These are phyloP conservation scores for Claviceps maximensis DNA, from an alignment of 2,329 filamentous ascomycete species.

Conservation along the genomic window DNA sequence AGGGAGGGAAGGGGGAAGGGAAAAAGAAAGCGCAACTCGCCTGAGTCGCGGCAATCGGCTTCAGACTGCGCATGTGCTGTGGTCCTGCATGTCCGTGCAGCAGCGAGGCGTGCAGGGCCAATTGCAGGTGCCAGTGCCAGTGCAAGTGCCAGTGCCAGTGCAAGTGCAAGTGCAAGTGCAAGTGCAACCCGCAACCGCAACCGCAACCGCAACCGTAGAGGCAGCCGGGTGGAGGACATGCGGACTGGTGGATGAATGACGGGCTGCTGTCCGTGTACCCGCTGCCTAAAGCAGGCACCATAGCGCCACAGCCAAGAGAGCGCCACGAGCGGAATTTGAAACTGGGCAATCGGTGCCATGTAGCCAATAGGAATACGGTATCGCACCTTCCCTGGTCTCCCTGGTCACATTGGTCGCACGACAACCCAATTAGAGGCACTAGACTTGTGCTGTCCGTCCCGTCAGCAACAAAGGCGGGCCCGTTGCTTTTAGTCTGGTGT, in stretches of 20 bases:
- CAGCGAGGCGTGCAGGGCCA: not conserved
- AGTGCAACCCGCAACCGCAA: too few species aligned
- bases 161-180: not conserved
- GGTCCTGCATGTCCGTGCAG: not conserved
- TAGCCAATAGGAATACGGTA: not conserved
- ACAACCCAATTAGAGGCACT: not conserved
- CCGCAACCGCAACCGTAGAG: not conserved
- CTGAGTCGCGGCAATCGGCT: too few species aligned
- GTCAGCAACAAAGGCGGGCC: too few species aligned
- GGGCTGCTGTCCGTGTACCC: not conserved
- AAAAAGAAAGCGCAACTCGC: not conserved
- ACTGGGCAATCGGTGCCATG: not conserved
- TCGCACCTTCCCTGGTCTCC: not conserved
- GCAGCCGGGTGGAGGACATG: not conserved
- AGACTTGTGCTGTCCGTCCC: not conserved
- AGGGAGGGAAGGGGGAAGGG: not conserved
- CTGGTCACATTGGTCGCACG: not conserved
- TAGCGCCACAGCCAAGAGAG: not conserved
- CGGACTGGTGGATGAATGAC: slow-evolving; percentile 3
- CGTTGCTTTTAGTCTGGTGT: too few species aligned
- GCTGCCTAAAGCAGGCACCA: not conserved
- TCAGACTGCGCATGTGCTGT: too few species aligned
- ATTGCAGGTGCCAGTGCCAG: too few species aligned
- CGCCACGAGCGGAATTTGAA: slow-evolving; percentile 1
- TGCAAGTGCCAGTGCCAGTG: too few species aligned